Conservation (phyloP, 805 yeast genomes). For the Brettanomyces bruxellensis region DNA sequence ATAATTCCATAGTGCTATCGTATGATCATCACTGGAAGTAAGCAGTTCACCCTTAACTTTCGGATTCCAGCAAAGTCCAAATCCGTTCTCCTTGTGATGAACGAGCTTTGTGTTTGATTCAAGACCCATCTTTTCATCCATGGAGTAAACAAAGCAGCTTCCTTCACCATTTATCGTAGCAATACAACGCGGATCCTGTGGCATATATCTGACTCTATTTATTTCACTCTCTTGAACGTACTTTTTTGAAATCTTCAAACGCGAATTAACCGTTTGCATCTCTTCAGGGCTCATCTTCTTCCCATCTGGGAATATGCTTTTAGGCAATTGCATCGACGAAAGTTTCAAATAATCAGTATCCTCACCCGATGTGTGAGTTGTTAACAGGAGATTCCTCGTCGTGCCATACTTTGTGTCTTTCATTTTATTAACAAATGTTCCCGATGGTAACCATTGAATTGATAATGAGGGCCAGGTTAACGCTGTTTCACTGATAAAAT, state of each 20-base stretch:
- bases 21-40: constrained; percentile 59
- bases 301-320: constrained; percentile 21
- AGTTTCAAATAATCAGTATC: constrained; percentile 59
- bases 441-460: constrained; percentile 63
- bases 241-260: constrained; percentile 54
- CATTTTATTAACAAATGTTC: constrained; percentile 15
- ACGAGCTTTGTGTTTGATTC: constrained; percentile 24
- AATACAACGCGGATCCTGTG: constrained; percentile 44
- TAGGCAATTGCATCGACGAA: constrained; percentile 53
- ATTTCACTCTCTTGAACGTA: constrained; percentile 55
- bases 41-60: constrained; percentile 38
- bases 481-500: constrained; percentile 72
- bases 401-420: constrained; percentile 22
- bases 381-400: constrained; percentile 45
- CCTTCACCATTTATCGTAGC: constrained; percentile 68
- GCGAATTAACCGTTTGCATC: constrained; percentile 34
- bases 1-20: constrained; percentile 55
- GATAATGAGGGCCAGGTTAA: constrained; percentile 78
- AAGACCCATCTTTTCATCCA: constrained; percentile 14
- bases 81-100: constrained; percentile 62
- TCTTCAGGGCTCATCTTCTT: constrained; percentile 18
- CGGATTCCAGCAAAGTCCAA: constrained; percentile 64
- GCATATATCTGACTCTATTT: constrained; percentile 65
- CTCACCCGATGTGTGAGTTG: constrained; percentile 68
- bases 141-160: constrained; percentile 44